Base-by-base conservation (phyloP, 2,329 filamentous ascomycete genomes). In the Colletotrichum sp. region DNA sequence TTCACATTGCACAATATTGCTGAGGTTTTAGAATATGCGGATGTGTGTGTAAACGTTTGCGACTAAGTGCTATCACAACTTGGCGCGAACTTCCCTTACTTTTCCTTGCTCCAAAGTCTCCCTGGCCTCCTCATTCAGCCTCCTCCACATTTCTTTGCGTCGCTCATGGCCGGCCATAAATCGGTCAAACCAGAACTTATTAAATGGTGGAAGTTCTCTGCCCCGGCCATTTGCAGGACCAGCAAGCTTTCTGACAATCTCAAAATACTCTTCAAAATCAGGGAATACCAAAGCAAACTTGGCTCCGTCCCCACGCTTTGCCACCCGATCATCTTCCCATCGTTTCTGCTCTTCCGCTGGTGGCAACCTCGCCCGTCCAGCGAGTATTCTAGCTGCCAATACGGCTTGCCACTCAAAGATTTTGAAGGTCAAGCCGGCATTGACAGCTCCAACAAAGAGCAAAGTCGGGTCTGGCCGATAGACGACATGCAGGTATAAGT, bases 391-490 rank as follows among this genome's bases (percentile, higher is more conserved):
- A 1, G 92, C 92, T 0, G 89, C 90, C 2, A 91, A 86, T 0
- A 93, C 92, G 5, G 91, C 91, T 79, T 94, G 92, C 90, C 91
- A 93, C 82, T 94, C 92, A 71, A 93, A 93, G 32, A 93, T 88
- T 80, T 92, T 93, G 84, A 94, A 94, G 0, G 92, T 94, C 25
- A 94, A 82, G 0, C 90, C 90, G 0, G 89, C 89, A 3, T 85
- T 84, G 0, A 89, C 90, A 5, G 91, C 92, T 22, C 91, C 91
- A 3, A 93, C 85, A 78, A 93, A 93, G 4, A 89, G 82, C 6
- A 93, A 82, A 0, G 87, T 89, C 0, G 90, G 89, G 75, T 93
- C 91, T 19, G 86, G 78, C 25, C 84, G 85, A 80, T 87, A 91
- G 8, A 92, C 89, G 0, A 92, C 83, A 78, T 93, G 91, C 78